Conservation (phyloP, 257 asterid genomes). For the Schizonepeta tenuifolia region DNA sequence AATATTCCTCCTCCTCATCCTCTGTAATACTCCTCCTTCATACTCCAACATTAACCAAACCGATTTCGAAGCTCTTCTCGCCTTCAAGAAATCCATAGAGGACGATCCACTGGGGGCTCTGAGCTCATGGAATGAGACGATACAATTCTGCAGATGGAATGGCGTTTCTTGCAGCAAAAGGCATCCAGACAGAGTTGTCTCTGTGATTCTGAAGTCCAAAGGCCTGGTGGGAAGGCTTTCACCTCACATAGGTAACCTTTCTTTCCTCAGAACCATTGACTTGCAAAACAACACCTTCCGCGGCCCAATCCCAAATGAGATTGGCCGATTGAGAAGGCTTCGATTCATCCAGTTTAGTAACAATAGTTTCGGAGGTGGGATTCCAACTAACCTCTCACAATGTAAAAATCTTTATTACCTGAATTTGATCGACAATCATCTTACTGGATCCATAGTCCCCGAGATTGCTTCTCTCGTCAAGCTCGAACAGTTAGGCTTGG, state of each 20-base stretch:
- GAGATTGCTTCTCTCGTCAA: neutral
- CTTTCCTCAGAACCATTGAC: neutral
- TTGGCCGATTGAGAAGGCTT: too few species aligned
- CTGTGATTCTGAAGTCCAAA: neutral
- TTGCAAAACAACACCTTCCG: neutral
- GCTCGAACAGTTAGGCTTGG: neutral
- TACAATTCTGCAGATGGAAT: neutral
- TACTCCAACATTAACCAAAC: neutral
- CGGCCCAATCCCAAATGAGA: too few species aligned
- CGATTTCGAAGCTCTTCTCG: neutral
- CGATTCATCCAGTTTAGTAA: too few species aligned
- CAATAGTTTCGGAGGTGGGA: neutral
- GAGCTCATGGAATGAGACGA: conserved; percentile 1
- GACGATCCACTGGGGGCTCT: neutral
- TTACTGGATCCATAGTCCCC: neutral
- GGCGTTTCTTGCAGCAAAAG: neutral
- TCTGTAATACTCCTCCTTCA: too few species aligned
- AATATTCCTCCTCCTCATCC: too few species aligned
- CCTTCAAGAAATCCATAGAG: too few species aligned
- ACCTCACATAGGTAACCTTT: conserved; percentile 19
- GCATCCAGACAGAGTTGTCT: neutral
- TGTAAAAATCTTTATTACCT: neutral
- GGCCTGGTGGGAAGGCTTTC: neutral
- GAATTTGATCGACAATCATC: neutral
- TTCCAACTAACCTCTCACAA: neutral